Percentiles rank a stretch among this genome's conserved stretches.
Conservation (phyloP, 2,329 filamentous ascomycete species). For the Xylaria sp. region DNA sequence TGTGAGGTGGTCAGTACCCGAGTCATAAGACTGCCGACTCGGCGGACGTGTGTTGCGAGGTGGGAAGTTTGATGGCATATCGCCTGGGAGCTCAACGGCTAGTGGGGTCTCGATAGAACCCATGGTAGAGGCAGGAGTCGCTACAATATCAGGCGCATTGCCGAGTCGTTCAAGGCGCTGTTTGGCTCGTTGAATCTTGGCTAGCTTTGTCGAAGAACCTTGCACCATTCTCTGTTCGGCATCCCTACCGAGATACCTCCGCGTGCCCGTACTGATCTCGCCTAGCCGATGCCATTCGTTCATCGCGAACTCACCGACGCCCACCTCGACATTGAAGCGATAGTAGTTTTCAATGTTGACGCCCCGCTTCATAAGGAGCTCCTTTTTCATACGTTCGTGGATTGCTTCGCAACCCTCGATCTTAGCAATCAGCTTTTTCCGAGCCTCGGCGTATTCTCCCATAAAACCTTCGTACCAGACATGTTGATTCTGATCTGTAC, state of each 20-base stretch:
- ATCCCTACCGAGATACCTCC: conserved; percentile 79
- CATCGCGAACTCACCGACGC: conserved; percentile 97
- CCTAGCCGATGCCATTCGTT: conserved; percentile 97
- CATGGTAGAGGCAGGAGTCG: conserved; percentile 51
- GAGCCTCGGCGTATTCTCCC: conserved; percentile 91
- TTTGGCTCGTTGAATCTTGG: conserved; percentile 83
- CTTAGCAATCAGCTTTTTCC: conserved; percentile 84
- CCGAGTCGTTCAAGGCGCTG: conserved; percentile 68
- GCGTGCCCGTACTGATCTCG: conserved; percentile 93
- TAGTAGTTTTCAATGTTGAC: conserved; percentile 94
- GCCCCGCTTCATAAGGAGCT: conserved; percentile 79
- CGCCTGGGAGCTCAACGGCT: conserved; percentile 69
- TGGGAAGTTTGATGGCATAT: conserved; percentile 58
- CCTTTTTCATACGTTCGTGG: conserved; percentile 85
- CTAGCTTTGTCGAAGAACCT: conserved; percentile 81
- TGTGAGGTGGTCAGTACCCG: conserved; percentile 62
- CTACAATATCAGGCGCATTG: conserved; percentile 57
- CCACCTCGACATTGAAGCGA: conserved; percentile 95
- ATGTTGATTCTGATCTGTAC: conserved; percentile 74
- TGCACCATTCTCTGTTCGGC: conserved; percentile 82
- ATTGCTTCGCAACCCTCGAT: conserved; percentile 96
- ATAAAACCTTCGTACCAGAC: conserved; percentile 96
- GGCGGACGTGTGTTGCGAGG: conserved; percentile 52
- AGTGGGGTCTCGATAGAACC: conserved; percentile 59
- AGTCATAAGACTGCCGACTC: conserved; percentile 68